Percentiles rank a stretch among this genome's conserved stretches.
These are phyloP conservation scores for Colletotrichum sp. DNA, from an alignment of 2,329 filamentous ascomycete genomes.

Conservation along the genomic window DNA sequence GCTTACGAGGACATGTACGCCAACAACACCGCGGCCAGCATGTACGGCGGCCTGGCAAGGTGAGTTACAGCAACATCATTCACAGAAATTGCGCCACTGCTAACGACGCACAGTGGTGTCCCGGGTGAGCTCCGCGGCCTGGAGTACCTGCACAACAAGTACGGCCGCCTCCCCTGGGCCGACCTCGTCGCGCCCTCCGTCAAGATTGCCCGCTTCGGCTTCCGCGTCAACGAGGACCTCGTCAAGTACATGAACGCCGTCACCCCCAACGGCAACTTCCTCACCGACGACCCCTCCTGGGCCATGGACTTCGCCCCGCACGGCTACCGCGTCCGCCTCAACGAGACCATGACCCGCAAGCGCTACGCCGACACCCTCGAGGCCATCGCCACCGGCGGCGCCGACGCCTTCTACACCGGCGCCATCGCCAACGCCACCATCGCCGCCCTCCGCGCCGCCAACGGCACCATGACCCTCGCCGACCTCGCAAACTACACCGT, in stretches of 20 bases:
- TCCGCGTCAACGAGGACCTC: conserved; percentile 74
- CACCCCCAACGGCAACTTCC: conserved; percentile 58
- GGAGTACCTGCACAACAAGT: conserved; percentile 74
- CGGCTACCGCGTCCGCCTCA: conserved; percentile 67
- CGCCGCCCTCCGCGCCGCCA: conserved; percentile 62
- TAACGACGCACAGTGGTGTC: conserved; percentile 53
- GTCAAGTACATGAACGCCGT: conserved; percentile 69
- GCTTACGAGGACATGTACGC: conserved; percentile 83
- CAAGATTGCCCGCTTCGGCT: conserved; percentile 74
- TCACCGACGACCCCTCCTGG: conserved; percentile 76
- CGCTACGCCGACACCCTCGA: conserved; percentile 78
- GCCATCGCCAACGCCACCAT: conserved; percentile 75
- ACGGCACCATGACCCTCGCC: conserved; percentile 78
- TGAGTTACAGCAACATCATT: conserved; percentile 54
- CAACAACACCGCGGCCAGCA: conserved; percentile 66
- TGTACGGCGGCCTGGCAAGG: conserved; percentile 73
- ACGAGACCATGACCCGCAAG: conserved; percentile 77
- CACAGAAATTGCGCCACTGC: background rate
- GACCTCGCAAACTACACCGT: conserved; percentile 78
- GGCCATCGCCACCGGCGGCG: conserved; percentile 68
- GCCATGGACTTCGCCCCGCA: conserved; percentile 85
- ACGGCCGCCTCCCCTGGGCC: conserved; percentile 69
- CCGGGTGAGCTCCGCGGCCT: conserved; percentile 77
- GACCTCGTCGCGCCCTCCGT: conserved; percentile 74
- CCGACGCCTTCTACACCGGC: conserved; percentile 73